Percentiles rank a stretch among this genome's conserved stretches.
phyloP scores from a whole-genome alignment of 495 filamentous ascomycete genomes.

The Filosporella fistucella region DNA sequence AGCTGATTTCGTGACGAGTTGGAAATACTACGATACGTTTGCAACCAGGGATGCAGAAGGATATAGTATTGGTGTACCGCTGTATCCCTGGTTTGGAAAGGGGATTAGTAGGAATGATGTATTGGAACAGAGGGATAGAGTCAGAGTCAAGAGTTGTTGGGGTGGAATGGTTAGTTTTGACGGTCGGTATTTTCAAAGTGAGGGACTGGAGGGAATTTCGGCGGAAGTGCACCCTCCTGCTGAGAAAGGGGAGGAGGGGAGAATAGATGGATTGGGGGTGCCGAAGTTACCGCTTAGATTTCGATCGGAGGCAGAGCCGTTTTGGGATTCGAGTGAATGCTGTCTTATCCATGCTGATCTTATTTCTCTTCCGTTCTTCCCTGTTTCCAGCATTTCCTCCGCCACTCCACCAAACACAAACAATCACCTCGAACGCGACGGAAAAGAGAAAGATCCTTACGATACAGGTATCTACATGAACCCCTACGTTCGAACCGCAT shows the following conservation, averaged over 20 bases:
- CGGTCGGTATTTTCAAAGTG: conserved; percentile 51
- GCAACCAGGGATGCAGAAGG: conserved; percentile 73
- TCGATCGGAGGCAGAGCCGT: conserved; percentile 48
- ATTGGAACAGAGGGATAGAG: conserved; percentile 57
- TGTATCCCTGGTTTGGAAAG: conserved; percentile 73
- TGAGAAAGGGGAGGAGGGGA: conserved; percentile 20
- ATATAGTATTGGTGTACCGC: conserved; percentile 62
- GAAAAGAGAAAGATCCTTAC: conserved; percentile 22
- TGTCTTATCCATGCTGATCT: conserved; percentile 74
- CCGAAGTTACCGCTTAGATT: conserved; percentile 51
- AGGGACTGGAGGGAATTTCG: not conserved
- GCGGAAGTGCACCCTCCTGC: conserved; percentile 14
- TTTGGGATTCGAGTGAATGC: conserved; percentile 77
- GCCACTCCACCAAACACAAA: conserved; percentile 11
- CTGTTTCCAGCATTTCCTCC: no score
- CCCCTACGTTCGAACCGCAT: conserved; percentile 67
- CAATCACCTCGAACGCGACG: not conserved
- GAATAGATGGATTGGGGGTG: not conserved
- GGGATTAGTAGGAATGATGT: conserved; percentile 56
- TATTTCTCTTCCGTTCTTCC: conserved; percentile 30
- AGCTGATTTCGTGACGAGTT: conserved; percentile 68
- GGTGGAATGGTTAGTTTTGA: conserved; percentile 79
- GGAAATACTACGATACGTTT: conserved; percentile 82
- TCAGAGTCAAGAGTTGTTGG: conserved; percentile 76
- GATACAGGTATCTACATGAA: conserved; percentile 66